Evolutionary conservation across 202 grass and related monocot species (phyloP), one percentile per base, ranked within the genome.

Genomic region (Sporobolus alterniflorus): DNA sequence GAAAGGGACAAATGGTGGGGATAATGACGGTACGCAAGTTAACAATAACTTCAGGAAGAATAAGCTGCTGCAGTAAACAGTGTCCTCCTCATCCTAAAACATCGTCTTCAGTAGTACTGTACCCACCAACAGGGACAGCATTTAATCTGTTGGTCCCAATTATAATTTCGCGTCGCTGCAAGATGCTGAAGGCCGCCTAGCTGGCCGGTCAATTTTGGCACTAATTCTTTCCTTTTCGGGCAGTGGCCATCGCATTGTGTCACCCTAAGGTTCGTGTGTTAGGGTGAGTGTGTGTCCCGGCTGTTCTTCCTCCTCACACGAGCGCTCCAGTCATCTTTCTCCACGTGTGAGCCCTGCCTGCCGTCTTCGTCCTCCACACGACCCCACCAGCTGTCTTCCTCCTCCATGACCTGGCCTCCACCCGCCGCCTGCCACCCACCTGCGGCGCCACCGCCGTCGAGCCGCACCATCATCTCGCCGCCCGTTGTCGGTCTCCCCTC

Each of bases 141-240:
- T n/a, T n/a, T n/a, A n/a, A n/a, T 22, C 64, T 42, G 34, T 16
- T 64, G 75, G 76, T 79, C 77, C 76, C 55, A 7, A 11, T 6
- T 59, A 16, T 28, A 28, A 74, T 21, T 62, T 29, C 4, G 24
- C 70, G 43, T 17, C 42, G 34, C 39, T 41, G 69, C 50, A 39
- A 28, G 11, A 13, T 2, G 42, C 9, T 44, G 42, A 44, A 13
- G 55, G 57, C 2, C 16, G 61, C 50, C 9, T 39, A 9, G 60
- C 60, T 79, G 68, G 62, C 52, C 6, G 32, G 63, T 65, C 44
- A 64, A 18, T 62, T 86, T 78, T 42, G 67, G 70, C 13, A 66
- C 78, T 50, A 86, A 77, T 82, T 52, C 36, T 69, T 86, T 86
- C 88, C 83, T 55, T 69, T 63, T 78, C 62, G 14, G 73, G 83